Base-by-base conservation (phyloP, 1,284 basidiomycete species). In the Phlebopus sp. region DNA sequence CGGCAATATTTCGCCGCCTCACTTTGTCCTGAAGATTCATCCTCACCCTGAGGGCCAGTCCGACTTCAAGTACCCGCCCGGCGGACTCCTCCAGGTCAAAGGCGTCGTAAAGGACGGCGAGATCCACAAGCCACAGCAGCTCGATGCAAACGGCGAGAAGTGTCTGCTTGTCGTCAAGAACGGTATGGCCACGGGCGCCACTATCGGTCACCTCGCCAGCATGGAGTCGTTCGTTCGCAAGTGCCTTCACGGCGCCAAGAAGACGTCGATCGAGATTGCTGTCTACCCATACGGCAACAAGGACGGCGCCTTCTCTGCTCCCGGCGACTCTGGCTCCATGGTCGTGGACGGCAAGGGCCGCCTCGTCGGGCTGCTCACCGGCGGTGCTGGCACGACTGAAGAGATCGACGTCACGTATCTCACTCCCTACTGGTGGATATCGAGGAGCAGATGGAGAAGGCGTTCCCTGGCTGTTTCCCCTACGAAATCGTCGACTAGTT, bases 281-380 rank as follows among this genome's bases (percentile, higher is more conserved):
- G 54, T 69, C 23, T 19, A 59, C 43, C 49, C 65, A 1, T 58
- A 62, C 4, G 56, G 56, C 47, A 53, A 60, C 55, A 49, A 40
- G 27, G 58, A 54, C 7, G 62, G 59, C 5, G 42, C 50, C 8
- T 70, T 69, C 58, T 68, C 69, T 18, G 52, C 21, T 3, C 27
- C 14, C 5, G 68, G 70, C 5, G 68, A 70, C 47, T 71, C 69
- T 8, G 69, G 69, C 5, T 53, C 68, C 1, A 52, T 66, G 37
- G 45, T 71, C 51, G 55, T 55, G 40, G 67, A 67, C 32, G 47
- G 46, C 27, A 17, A 4, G 4, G 67, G 68, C 7, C 55, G 61
- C 14, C 55, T 69, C 44, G 59, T 55, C n/a, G 67, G 21, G 15
- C 19, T 39, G 37, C 2, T 46, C n/a, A 46, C 25, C 11, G 37